Evolutionary conservation across 1,284 basidiomycete species (phyloP), one percentile per base, ranked within the genome.

Genomic region (Apiotrichum sp.): DNA sequence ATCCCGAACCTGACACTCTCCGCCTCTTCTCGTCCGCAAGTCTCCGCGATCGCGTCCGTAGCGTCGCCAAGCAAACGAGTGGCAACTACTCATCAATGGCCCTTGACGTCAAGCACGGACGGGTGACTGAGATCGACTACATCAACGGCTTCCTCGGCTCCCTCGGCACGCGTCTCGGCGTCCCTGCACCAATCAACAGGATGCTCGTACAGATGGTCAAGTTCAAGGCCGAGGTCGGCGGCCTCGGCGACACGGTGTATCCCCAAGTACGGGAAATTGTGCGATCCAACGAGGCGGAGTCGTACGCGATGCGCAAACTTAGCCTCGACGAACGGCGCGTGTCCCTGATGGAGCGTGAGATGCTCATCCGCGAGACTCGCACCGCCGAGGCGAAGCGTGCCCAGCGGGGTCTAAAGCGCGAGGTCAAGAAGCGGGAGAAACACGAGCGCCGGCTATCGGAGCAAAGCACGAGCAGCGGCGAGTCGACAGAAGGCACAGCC

Each of bases 111-210:
- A 79, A 80, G 59, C 73, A 75, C 47, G 84, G 84, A 38, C 78
- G 69, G 14, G 56, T 68, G 31, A 91, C 89, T 0, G 90, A 93
- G 76, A 81, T 93, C 40, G 83, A 88, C 31, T 92, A 81, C 67
- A 82, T 98, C 70, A 95, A 92, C 65, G 93, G 95, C 6, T 90
- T 93, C 72, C 74, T 98, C 47, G 69, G 84, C 31, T 77, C 78
- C 9, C 76, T 93, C 6, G 93, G 88, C 7, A 65, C 76, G 47
- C 76, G 79, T 43, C 82, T 87, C 64, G 77, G 78, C 4, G 78
- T 93, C 38, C 73, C 76, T 8, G 86, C 86, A 65, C 84, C 85
- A 0, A 77, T 81, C 11, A 89, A 85, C 62, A 75, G 81, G 22
- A 78, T 81, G 47, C 73, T 96, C 47, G 72, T 80, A 22, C 79